Percentiles rank a stretch among this genome's conserved stretches.
Evolutionary conservation across 2,329 filamentous ascomycete species (phyloP).

Genomic region (Volutella citrinella): DNA sequence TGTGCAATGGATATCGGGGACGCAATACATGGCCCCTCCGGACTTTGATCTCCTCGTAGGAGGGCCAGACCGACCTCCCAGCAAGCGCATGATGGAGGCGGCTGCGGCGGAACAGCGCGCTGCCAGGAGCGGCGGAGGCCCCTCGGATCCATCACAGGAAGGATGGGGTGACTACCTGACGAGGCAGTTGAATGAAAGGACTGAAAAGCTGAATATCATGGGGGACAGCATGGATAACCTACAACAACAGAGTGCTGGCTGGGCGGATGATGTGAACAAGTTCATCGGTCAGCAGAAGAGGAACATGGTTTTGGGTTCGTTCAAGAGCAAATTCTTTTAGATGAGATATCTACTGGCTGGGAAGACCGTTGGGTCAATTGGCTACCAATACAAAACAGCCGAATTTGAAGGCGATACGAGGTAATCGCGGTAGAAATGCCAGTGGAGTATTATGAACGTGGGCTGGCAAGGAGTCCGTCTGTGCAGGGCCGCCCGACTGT

Average conservation of each 20-base stretch:
- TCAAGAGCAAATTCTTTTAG: constrained; percentile 57
- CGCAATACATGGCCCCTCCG: constrained; percentile 80
- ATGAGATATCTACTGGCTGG: too few species aligned
- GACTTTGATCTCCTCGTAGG: constrained; percentile 92
- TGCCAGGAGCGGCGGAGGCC: constrained; percentile 34
- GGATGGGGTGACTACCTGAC: constrained; percentile 78
- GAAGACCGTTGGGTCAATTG: too few species aligned
- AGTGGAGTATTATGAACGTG: too few species aligned
- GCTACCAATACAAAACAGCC: too few species aligned
- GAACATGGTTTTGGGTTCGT: constrained; percentile 70
- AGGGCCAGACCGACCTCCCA: constrained; percentile 81
- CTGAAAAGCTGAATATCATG: constrained; percentile 79
- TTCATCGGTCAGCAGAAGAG: constrained; percentile 85
- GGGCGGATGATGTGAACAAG: constrained; percentile 85
- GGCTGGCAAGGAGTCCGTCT: too few species aligned
- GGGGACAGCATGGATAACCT: constrained; percentile 82
- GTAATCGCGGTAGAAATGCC: too few species aligned
- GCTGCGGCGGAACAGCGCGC: constrained; percentile 71
- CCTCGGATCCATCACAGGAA: constrained; percentile 45
- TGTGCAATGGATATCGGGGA: constrained; percentile 94
- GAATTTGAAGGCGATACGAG: too few species aligned
- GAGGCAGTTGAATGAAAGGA: constrained; percentile 83
- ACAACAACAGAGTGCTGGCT: constrained; percentile 76
- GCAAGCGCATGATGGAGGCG: constrained; percentile 83
- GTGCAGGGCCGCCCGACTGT: too few species aligned